phyloP scores from a whole-genome alignment of 768 basidiomycete genomes.

The Lactarius deliciosus region DNA sequence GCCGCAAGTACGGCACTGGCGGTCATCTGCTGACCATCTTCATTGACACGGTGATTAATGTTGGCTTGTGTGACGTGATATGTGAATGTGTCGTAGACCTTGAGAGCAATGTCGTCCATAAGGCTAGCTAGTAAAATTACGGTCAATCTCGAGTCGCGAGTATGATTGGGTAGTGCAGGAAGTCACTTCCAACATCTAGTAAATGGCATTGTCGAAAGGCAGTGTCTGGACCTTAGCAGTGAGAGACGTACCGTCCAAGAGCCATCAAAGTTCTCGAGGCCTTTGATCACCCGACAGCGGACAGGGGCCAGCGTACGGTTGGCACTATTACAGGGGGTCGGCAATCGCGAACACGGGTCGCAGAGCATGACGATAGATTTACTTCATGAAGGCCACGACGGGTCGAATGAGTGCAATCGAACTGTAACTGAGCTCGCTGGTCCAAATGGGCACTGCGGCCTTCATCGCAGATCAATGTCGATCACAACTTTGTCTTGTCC shows the following conservation, averaged over 20 bases:
- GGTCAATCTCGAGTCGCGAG: neutral
- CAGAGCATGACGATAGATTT: constrained; percentile 3
- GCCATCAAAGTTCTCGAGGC: constrained; percentile 87
- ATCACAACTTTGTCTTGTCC: constrained; percentile 61
- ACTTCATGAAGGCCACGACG: constrained; percentile 99
- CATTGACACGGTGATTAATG: constrained; percentile 84
- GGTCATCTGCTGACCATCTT: constrained; percentile 92
- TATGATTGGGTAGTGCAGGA: neutral
- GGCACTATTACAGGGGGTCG: constrained; percentile 52
- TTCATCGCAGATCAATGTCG: constrained; percentile 94
- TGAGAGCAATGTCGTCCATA: constrained; percentile 85
- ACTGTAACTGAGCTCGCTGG: constrained; percentile 83
- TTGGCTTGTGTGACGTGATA: constrained; percentile 92
- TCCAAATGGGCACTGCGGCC: constrained; percentile 91
- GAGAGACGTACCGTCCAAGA: constrained; percentile 80
- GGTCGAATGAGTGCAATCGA: constrained; percentile 92
- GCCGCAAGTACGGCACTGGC: constrained; percentile 83
- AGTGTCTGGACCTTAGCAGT: constrained; percentile 14
- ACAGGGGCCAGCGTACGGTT: constrained; percentile 94
- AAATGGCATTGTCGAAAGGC: constrained; percentile 21
- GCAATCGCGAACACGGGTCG: neutral
- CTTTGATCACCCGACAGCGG: constrained; percentile 83
- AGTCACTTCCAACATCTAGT: constrained; percentile 90
- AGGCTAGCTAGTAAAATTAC: constrained; percentile 66
- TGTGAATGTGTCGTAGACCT: constrained; percentile 93